Conservation (phyloP, 1,139 yeast species). For the Saccharomycopsis phalli region DNA sequence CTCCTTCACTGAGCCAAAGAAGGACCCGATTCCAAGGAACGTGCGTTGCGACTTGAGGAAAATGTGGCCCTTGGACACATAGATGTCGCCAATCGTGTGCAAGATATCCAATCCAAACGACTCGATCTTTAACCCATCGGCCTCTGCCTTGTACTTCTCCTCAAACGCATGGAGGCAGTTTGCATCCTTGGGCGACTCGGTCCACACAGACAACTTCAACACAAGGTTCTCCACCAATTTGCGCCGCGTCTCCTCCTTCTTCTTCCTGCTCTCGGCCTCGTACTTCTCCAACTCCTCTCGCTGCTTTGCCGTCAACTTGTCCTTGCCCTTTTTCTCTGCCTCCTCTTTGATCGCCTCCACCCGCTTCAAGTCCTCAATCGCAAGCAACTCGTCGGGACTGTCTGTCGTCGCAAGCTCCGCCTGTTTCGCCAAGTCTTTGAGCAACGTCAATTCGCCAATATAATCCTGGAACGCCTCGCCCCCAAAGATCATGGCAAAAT, state of each 20-base stretch:
- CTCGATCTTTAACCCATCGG: slow-evolving; percentile 84
- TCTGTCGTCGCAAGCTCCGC: slow-evolving; percentile 29
- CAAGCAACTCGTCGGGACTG: not conserved
- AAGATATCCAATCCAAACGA: slow-evolving; percentile 87
- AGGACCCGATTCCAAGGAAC: slow-evolving; percentile 74
- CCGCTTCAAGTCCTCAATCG: slow-evolving; percentile 4
- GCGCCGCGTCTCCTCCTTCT: slow-evolving; percentile 64
- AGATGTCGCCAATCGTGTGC: slow-evolving; percentile 77
- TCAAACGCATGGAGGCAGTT: slow-evolving; percentile 64
- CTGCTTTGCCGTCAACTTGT: slow-evolving; percentile 29
- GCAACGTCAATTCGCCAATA: slow-evolving; percentile 85
- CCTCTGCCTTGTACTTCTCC: slow-evolving; percentile 69
- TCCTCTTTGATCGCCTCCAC: slow-evolving; percentile 20
- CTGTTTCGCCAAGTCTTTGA: slow-evolving; percentile 71
- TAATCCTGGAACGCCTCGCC: slow-evolving; percentile 85
- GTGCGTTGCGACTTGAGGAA: slow-evolving; percentile 59
- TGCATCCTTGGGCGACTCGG: slow-evolving; percentile 71
- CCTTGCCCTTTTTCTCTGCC: slow-evolving; percentile 36
- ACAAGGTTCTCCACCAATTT: slow-evolving; percentile 56
- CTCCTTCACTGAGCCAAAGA: slow-evolving; percentile 77
- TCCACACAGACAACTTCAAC: slow-evolving; percentile 61
- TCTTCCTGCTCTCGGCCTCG: slow-evolving; percentile 68
- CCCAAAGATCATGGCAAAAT: slow-evolving; percentile 81
- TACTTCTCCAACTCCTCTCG: slow-evolving; percentile 63
- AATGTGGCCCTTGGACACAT: slow-evolving; percentile 55